Base-by-base conservation (phyloP, 257 asterid genomes). In the Capsicum chinense region DNA sequence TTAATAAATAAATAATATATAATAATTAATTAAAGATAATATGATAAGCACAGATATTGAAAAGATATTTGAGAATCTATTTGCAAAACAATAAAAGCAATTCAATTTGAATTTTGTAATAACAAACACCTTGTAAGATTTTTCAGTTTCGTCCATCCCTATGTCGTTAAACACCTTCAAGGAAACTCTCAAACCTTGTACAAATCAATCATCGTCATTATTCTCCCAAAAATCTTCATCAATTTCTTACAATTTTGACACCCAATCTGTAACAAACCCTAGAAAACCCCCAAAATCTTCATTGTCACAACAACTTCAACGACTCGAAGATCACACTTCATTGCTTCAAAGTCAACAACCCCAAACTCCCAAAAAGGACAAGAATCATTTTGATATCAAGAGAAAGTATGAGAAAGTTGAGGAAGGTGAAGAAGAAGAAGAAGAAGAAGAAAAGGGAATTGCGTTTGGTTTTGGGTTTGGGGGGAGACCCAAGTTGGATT, bases 261-360 rank as follows among this genome's bases (percentile, higher is more conserved):
- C 93, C 59, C 79, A 91, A 56, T 12, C 47, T 37, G 64, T 85
- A 78, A 39, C 44, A 39, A 83, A 74, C 84, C 63, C 92, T 19
- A 91, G 98, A 85, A 93, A 91, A 79, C 99, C 99, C 84, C 98
- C 98, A 6, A 95, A 95, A 90, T 89, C 99, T 81, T 92, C 98
- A 12, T 86, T 95, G 9, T 90, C 93, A 14, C 90, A 90, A 79
- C 97, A 95, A 87, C 93, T 95, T 80, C 83, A 90, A 86, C 94
- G 95, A 86, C 95, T 95, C 64, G 50, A 92, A 70, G 94, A 90
- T 73, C 69, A 83, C 83, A 71, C 70, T 79, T 85, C 83, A 76
- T 71, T 56, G 80, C 84, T 88, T 10, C 88, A 83, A 74, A 64
- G 56, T 68, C 86, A 83, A 66, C 86, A 83, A 66, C 83, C 76